Evolutionary conservation across 208 protist genomes (phyloP), one percentile per base, ranked within the genome.

Genomic region (Leishmania guyanensis): DNA sequence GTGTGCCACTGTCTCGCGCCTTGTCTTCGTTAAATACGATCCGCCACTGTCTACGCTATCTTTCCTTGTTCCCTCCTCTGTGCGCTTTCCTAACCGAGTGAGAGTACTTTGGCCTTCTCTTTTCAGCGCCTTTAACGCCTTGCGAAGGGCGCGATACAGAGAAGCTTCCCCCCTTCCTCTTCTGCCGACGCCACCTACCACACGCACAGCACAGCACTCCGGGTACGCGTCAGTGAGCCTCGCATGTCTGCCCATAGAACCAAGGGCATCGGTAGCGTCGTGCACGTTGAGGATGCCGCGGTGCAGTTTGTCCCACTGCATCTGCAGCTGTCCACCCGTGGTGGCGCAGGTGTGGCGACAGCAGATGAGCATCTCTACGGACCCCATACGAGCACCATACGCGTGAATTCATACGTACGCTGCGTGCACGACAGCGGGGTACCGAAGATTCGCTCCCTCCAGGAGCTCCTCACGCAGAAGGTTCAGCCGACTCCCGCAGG

Each of bases 371-470:
- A 51, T 29, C 75, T 83, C 6, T 78, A 78, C 53, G 75, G 75
- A 3, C 79, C 80, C 0, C 80, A 81, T 54, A 79, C 77, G 22
- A 88, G 78, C 79, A 87, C 88, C 14, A 81, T 91, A 33, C 84
- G 88, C 80, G 84, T 91, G 84, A 91, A 91, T 62, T 87, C 85
- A 20, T 91, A 88, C 78, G 89, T 94, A 58, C 88, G 91, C 53
- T 92, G 91, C 71, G 91, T 94, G n/a, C 82, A 62, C 68, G 79
- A 70, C 65, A 81, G 69, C 56, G 82, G 86, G 9, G 72, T 94
- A 22, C 79, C 87, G 36, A 81, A 90, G 68, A 88, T 88, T 5
- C 75, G 83, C 46, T 92, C 89, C 5, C 73, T 94, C 4, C 89
- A 87, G 60, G 91, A 94, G 77, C 85, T 94, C 39, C 85, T 94